A percentile compares a stretch with the other conserved stretches of the same genome.
These are phyloP conservation scores for Lactifluus volemus DNA, from an alignment of 768 basidiomycete species.

Conservation along the genomic window DNA sequence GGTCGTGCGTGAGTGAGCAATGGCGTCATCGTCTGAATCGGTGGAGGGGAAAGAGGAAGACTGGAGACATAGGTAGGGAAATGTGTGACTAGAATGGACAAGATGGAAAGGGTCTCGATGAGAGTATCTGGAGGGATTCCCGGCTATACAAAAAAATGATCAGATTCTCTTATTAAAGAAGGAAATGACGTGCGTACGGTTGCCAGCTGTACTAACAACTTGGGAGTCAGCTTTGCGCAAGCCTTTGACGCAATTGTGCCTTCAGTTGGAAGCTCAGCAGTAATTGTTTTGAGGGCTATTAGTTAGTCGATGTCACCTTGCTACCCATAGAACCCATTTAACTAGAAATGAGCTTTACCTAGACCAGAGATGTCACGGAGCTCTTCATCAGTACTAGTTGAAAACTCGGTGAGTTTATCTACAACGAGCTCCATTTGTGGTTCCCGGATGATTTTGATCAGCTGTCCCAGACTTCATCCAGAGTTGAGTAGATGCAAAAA, in stretches of 20 bases:
- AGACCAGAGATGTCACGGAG: constrained; percentile 89
- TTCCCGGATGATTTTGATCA: constrained; percentile 85
- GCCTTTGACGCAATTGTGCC: constrained; percentile 71
- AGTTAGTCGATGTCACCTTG: background rate
- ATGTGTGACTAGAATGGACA: constrained; percentile 81
- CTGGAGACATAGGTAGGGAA: constrained; percentile 64
- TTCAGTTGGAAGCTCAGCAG: constrained; percentile 78
- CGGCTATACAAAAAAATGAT: constrained; percentile 31
- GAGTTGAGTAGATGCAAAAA: background rate
- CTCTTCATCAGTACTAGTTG: constrained; percentile 83
- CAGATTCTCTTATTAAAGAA: background rate
- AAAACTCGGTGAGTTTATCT: constrained; percentile 82
- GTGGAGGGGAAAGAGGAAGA: constrained; percentile 44
- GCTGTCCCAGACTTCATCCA: constrained; percentile 62
- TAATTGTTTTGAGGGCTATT: constrained; percentile 89
- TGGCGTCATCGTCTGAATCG: constrained; percentile 59
- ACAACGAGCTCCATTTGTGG: constrained; percentile 78
- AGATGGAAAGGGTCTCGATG: constrained; percentile 74
- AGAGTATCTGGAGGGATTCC: constrained; percentile 72
- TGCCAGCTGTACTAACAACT: constrained; percentile 68
- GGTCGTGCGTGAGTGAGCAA: constrained; percentile 68
- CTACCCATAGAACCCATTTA: background rate
- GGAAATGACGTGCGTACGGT: constrained; percentile 38
- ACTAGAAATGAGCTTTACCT: constrained; percentile 39
- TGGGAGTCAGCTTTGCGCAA: constrained; percentile 77